phyloP scores from a whole-genome alignment of 2,329 filamentous ascomycete genomes.

The Hirsutella thompsonii region DNA sequence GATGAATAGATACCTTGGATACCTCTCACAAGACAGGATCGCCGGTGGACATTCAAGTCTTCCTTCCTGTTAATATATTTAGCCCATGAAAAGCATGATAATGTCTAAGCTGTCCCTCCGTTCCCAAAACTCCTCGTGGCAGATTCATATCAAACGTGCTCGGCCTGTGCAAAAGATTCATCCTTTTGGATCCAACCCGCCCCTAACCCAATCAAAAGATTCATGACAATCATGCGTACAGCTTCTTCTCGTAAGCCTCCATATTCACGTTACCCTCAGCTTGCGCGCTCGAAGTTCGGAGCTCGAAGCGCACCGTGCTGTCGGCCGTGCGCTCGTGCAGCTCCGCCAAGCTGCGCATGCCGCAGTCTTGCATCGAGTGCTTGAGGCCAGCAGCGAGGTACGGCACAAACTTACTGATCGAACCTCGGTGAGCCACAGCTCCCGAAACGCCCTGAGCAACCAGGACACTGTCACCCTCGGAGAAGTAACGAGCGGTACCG shows the following conservation, averaged over 20 bases:
- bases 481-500: slow-evolving; percentile 96
- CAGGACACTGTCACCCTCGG: slow-evolving; percentile 85
- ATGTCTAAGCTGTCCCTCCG: slow-evolving; percentile 1
- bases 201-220: neutral
- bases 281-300: slow-evolving; percentile 87
- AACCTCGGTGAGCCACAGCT: slow-evolving; percentile 66
- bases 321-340: slow-evolving; percentile 63
- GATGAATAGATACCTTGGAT: no score
- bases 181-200: neutral
- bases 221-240: slow-evolving; percentile 60
- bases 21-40: no score
- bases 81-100: neutral
- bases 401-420: slow-evolving; percentile 87
- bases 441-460: slow-evolving; percentile 96
- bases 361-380: slow-evolving; percentile 94
- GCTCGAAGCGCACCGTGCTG: slow-evolving; percentile 79
- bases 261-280: slow-evolving; percentile 96
- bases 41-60: no score
- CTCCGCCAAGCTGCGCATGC: slow-evolving; percentile 64
- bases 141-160: neutral
- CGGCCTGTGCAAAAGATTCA: neutral
- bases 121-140: slow-evolving; percentile 6
- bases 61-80: no score
- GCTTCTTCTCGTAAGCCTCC: slow-evolving; percentile 99
- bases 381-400: slow-evolving; percentile 93